Base-by-base conservation (phyloP, 129 eudicot genomes). In the Pittosporum tobira region DNA sequence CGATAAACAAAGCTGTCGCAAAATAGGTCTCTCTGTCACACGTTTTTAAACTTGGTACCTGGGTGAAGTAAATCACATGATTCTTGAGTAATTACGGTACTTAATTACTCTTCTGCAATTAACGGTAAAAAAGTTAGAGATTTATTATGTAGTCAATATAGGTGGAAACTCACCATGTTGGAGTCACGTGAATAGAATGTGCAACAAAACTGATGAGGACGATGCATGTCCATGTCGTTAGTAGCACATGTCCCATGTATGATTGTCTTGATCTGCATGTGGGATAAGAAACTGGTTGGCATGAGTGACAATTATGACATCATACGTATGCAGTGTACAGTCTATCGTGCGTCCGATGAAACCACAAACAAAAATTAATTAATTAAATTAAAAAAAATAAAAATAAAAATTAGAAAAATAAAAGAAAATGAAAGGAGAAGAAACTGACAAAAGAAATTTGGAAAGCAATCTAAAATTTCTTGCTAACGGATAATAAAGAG, bases 161-260 rank as follows among this genome's bases (percentile, higher is more conserved):
- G 26, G 43, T 19, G 49, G 21, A 48, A 21, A 53, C 44, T 46
- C 45, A 46, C 2, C 69, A 66, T 38, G 69, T 66, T 61, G 30
- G 44, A 29, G 29, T 45, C 77, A 72, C 62, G 77, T 72, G 77
- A 72, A 49, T 54, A 31, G 53, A 67, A 72, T 59, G 29, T 65
- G 76, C 66, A 62, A 49, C 18, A 8, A 51, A 25, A 15, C 34
- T 26, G 68, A 61, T 28, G 48, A 34, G 20, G 23, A 22, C 51
- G 34, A 52, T 30, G 40, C 2, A 51, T 51, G 5, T 18, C 11
- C 25, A 48, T 61, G 62, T 61, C 47, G 20, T 45, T 40, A 24
- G 40, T 6, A 49, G 52, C 24, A 40, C 67, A 70, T 61, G 65
- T 37, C 64, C 57, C 54, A 37, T 46, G 24, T 53, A 70, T 71